Conservation (phyloP, 1,284 basidiomycete species). For the Boletus semigastroideus region DNA sequence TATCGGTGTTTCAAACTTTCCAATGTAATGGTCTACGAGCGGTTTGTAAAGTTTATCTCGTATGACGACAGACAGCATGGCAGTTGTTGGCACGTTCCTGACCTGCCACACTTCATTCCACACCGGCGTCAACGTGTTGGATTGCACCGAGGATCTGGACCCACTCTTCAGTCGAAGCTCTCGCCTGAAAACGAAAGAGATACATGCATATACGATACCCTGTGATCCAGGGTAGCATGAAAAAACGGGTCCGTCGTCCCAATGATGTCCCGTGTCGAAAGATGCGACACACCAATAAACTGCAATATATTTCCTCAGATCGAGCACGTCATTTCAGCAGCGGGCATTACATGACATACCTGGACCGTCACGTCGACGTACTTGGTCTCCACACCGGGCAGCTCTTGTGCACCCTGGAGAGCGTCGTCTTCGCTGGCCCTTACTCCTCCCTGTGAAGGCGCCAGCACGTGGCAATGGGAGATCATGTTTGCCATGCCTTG, state of each 20-base stretch:
- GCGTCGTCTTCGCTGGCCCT: background rate
- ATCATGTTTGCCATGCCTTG: constrained; percentile 15
- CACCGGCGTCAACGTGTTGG: constrained; percentile 57
- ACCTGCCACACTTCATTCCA: constrained; percentile 76
- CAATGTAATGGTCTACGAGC: constrained; percentile 62
- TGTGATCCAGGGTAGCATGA: constrained; percentile 61
- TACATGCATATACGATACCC: constrained; percentile 59
- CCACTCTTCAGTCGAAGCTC: background rate
- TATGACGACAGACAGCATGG: constrained; percentile 55
- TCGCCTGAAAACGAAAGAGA: background rate
- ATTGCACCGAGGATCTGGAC: constrained; percentile 62
- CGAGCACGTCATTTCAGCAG: background rate
- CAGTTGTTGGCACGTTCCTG: constrained; percentile 67
- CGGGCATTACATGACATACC: constrained; percentile 12
- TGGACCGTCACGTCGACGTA: constrained; percentile 31
- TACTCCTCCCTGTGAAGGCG: background rate
- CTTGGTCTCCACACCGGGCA: constrained; percentile 19
- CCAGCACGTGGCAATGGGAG: constrained; percentile 1
- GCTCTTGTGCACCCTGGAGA: constrained; percentile 7
- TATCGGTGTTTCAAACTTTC: constrained; percentile 57
- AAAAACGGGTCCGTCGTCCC: constrained; percentile 73
- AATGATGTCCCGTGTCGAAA: constrained; percentile 71
- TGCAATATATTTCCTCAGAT: constrained; percentile 24
- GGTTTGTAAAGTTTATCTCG: constrained; percentile 65
- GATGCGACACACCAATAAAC: constrained; percentile 66